Percentiles rank a stretch among this genome's conserved stretches.
phyloP scores from a whole-genome alignment of 768 basidiomycete species.

The Lactarius indigo region DNA sequence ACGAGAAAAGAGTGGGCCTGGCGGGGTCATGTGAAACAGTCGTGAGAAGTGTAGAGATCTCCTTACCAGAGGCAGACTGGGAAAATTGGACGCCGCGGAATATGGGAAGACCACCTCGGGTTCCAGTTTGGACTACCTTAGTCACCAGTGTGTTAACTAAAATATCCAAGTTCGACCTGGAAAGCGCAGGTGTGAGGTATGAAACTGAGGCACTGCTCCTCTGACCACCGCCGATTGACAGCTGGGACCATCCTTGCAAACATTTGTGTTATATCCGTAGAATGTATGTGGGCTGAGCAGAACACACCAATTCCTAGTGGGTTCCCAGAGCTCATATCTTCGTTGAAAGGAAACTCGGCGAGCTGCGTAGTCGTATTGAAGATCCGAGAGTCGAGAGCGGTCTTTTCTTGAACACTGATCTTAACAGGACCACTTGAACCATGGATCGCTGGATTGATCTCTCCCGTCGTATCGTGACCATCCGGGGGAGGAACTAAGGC shows the following conservation, averaged over 20 bases:
- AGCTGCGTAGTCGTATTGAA: constrained; percentile 22
- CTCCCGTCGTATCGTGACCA: constrained; percentile 26
- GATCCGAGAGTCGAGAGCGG: background rate
- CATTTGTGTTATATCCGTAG: background rate
- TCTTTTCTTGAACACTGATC: constrained; percentile 24
- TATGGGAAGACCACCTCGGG: background rate
- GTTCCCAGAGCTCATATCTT: constrained; percentile 28
- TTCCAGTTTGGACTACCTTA: background rate
- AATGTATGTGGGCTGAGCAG: no score
- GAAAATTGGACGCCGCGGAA: background rate
- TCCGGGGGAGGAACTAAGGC: constrained; percentile 7
- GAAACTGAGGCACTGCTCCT: background rate
- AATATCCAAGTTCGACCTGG: background rate
- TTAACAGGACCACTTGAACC: constrained; percentile 26
- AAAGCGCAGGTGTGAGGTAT: background rate
- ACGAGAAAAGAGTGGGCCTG: no score
- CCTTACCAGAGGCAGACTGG: background rate
- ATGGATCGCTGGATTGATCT: constrained; percentile 28
- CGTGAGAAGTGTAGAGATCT: background rate
- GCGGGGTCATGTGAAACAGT: no score
- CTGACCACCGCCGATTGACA: background rate
- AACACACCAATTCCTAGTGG: constrained; percentile 28
- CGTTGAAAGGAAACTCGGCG: constrained; percentile 29
- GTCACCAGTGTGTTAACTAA: background rate
- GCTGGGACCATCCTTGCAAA: background rate